Conservation (phyloP, 352 stramenopile species). For the Phytophthora megakarya region DNA sequence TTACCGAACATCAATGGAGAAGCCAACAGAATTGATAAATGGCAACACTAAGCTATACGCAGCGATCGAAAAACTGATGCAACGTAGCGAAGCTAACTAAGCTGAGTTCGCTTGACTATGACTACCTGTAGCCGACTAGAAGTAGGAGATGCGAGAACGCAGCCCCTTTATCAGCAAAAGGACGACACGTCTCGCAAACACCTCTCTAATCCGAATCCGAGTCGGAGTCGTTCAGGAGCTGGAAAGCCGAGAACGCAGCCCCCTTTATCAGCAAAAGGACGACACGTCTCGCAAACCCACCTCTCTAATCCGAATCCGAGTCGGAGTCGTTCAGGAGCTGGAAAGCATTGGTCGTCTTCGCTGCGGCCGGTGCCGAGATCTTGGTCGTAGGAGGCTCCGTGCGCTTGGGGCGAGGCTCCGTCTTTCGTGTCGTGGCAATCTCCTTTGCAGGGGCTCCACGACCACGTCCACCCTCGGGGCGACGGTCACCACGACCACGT, state of each 20-base stretch:
- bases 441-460: constrained; percentile 36
- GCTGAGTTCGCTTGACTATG: constrained; percentile 31
- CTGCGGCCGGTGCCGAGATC: constrained; percentile 47
- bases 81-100: constrained; percentile 30
- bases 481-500: constrained; percentile 48
- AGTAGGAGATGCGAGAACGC: constrained; percentile 14
- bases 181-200: constrained; percentile 14
- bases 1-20: background rate
- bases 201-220: constrained; percentile 65
- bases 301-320: constrained; percentile 66
- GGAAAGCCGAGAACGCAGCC: no score
- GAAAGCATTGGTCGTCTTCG: constrained; percentile 78
- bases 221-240: constrained; percentile 65
- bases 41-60: constrained; percentile 33
- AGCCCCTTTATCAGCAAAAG: constrained; percentile 15
- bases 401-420: constrained; percentile 55
- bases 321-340: constrained; percentile 65
- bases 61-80: constrained; percentile 37
- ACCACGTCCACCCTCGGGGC: constrained; percentile 35
- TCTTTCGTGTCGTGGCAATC: constrained; percentile 42
- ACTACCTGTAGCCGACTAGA: constrained; percentile 32
- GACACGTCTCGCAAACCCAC: constrained; percentile 11
- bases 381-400: constrained; percentile 56
- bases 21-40: constrained; percentile 17
- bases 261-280: constrained; percentile 16